Percentiles rank a stretch among this genome's conserved stretches.
Conservation (phyloP, 169 alveolate species). For the Plasmodium malariae region DNA sequence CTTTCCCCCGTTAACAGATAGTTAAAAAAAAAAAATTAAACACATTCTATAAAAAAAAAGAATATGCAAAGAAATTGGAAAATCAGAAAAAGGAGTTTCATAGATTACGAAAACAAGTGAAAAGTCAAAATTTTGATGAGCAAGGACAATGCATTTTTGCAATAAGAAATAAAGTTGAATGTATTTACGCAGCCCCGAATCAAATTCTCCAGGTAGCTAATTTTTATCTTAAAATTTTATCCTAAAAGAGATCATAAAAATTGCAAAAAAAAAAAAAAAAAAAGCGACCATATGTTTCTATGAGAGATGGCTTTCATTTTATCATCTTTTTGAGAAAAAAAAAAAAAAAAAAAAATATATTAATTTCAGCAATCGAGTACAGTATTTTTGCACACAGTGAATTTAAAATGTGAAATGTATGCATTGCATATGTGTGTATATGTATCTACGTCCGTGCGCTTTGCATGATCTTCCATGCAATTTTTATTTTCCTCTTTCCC, state of each 20-base stretch:
- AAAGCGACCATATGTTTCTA: too few species aligned
- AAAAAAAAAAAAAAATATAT: too few species aligned
- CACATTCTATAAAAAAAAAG: slow-evolving; percentile 40
- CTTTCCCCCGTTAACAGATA: neutral
- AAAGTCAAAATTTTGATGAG: slow-evolving; percentile 19
- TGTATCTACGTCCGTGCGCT: neutral
- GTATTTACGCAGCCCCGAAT: slow-evolving; percentile 2
- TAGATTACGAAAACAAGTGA: slow-evolving; percentile 20
- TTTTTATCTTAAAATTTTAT: too few species aligned
- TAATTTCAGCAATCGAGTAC: too few species aligned
- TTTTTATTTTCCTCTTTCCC: neutral
- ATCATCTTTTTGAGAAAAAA: too few species aligned
- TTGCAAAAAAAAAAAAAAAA: too few species aligned
- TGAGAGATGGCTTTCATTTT: too few species aligned
- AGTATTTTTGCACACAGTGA: too few species aligned
- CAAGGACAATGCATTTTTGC: slow-evolving; percentile 45
- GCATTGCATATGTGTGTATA: neutral
- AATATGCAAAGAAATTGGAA: slow-evolving; percentile 14
- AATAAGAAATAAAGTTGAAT: slow-evolving; percentile 26
- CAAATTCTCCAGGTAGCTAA: slow-evolving; percentile 32
- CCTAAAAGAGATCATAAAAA: too few species aligned
- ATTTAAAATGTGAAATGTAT: too few species aligned
- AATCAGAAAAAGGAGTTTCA: slow-evolving; percentile 29
- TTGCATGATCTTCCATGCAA: neutral
- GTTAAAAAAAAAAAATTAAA: slow-evolving; percentile 16